Conservation (phyloP, 2,329 filamentous ascomycete genomes). For the Fusarium sp. region DNA sequence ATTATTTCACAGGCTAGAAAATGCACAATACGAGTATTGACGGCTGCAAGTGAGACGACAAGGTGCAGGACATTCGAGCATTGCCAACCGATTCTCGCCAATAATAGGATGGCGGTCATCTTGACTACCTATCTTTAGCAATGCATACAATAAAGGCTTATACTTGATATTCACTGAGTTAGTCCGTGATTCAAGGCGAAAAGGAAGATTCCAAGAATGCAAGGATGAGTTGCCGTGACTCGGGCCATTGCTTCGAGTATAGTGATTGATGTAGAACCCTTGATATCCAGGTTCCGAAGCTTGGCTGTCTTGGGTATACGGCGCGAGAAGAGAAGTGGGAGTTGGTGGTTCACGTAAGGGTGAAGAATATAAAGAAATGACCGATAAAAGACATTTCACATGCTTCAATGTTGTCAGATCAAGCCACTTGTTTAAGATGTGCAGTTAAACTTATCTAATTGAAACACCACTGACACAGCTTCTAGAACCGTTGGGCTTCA, state of each 20-base stretch:
- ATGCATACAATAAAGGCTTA: neutral
- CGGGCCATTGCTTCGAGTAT: neutral
- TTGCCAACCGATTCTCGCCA: conserved; percentile 28
- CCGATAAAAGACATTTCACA: neutral
- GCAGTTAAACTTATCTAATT: neutral
- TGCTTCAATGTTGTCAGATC: neutral
- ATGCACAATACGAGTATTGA: conserved; percentile 13
- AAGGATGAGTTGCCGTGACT: neutral
- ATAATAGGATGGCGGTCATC: conserved; percentile 13
- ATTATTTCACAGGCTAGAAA: conserved; percentile 15
- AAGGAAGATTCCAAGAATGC: neutral
- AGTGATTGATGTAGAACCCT: neutral
- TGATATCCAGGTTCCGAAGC: neutral
- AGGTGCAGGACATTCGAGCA: conserved; percentile 8
- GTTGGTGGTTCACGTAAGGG: neutral
- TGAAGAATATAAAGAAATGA: neutral
- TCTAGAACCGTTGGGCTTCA: neutral
- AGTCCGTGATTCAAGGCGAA: neutral
- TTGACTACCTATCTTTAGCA: conserved; percentile 12
- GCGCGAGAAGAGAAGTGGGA: neutral
- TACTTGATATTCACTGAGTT: neutral
- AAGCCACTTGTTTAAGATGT: conserved; percentile 29
- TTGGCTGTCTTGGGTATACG: neutral
- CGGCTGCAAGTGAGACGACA: conserved; percentile 30
- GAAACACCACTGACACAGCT: conserved; percentile 15